Evolutionary conservation across 23 red algal species (phyloP).

Genomic region (Gracilaria caudata): DNA sequence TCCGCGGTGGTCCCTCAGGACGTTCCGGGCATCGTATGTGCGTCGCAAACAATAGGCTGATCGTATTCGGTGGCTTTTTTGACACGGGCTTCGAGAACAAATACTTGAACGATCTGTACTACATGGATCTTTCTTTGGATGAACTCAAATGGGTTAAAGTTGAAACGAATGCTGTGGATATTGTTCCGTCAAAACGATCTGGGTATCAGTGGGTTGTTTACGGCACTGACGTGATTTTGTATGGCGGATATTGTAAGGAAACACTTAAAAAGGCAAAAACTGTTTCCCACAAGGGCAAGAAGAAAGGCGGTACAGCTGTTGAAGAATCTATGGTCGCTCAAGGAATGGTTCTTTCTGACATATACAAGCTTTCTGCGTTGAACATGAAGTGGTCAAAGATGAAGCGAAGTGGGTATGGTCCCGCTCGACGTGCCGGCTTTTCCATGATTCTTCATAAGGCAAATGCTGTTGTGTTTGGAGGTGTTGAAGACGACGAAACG

Average conservation of each 20-base stretch:
- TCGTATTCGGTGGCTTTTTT: conserved; percentile 80
- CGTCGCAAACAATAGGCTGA: conserved; percentile 49
- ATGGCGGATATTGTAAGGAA: conserved; percentile 79
- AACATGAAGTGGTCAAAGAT: conserved; percentile 77
- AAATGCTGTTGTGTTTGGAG: conserved; percentile 76
- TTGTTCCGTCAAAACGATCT: conserved; percentile 61
- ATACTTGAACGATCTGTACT: conserved; percentile 78
- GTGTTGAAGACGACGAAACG: conserved; percentile 81
- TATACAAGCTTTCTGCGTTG: conserved; percentile 51
- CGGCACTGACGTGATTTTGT: conserved; percentile 60
- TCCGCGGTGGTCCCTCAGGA: conserved; percentile 71
- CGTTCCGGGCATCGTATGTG: conserved; percentile 76
- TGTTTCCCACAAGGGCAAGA: conserved; percentile 72
- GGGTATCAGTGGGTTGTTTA: conserved; percentile 78
- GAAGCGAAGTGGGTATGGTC: conserved; percentile 76
- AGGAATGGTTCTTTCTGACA: conserved; percentile 65
- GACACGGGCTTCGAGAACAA: conserved; percentile 70
- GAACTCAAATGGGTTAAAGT: conserved; percentile 77
- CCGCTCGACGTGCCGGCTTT: conserved; percentile 66
- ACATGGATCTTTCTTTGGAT: conserved; percentile 70
- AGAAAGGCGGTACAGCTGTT: conserved; percentile 57
- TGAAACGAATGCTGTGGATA: conserved; percentile 52
- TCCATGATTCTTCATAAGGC: conserved; percentile 63
- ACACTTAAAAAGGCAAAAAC: conserved; percentile 43
- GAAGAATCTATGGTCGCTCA: conserved; percentile 72